phyloP scores from a whole-genome alignment of 2,329 filamentous ascomycete genomes.

The Curvularia lunata region DNA sequence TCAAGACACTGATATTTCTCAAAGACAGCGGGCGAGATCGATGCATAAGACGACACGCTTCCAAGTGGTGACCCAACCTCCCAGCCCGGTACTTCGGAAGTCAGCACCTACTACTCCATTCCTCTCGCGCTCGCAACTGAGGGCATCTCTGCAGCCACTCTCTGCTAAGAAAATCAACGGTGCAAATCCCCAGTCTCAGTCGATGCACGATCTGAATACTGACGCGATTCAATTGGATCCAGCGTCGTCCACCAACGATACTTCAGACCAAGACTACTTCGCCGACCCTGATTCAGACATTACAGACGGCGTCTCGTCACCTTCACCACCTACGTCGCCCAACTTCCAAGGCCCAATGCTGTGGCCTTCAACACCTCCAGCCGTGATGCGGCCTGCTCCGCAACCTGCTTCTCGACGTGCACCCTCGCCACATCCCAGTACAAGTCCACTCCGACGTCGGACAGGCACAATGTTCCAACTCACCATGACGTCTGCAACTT shows the following conservation, averaged over 20 bases:
- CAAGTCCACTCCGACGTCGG: constrained; percentile 18
- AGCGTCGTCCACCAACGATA: constrained; percentile 41
- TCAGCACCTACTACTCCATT: constrained; percentile 27
- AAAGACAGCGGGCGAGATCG: constrained; percentile 23
- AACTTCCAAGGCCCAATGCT: constrained; percentile 25
- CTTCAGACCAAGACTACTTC: constrained; percentile 43
- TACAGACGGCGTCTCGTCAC: constrained; percentile 41
- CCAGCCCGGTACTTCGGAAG: constrained; percentile 27
- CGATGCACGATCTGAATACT: constrained; percentile 2
- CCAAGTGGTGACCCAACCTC: constrained; percentile 25
- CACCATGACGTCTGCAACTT: constrained; percentile 32
- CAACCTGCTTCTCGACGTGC: constrained; percentile 31
- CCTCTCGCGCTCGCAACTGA: constrained; percentile 21
- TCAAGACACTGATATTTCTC: constrained; percentile 31
- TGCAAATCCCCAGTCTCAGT: constrained; percentile 14
- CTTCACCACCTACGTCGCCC: constrained; percentile 40
- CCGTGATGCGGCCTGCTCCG: constrained; percentile 27
- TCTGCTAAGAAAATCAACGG: constrained; percentile 20
- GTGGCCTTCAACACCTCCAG: constrained; percentile 37
- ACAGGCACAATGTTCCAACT: constrained; percentile 31
- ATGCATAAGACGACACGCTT: constrained; percentile 34
- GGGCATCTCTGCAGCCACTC: constrained; percentile 10
- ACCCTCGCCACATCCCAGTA: constrained; percentile 17
- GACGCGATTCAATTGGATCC: constrained; percentile 24
- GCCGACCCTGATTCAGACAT: constrained; percentile 42